Percentiles rank a stretch among this genome's conserved stretches.
Evolutionary conservation across 306 rosid species (phyloP).

Genomic region (Amphicarpaea edgeworthii): DNA sequence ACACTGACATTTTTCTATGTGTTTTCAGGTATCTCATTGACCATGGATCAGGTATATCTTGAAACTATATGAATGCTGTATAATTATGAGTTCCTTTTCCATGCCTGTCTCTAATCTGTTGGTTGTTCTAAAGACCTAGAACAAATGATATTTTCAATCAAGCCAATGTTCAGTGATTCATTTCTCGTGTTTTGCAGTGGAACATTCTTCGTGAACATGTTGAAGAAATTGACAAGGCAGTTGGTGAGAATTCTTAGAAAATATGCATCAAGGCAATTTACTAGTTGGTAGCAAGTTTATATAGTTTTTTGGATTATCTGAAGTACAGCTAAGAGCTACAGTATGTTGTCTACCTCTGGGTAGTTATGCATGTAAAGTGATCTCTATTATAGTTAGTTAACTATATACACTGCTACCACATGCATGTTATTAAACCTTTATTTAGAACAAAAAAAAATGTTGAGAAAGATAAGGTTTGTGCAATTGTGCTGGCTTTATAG

Average conservation of each 20-base stretch:
- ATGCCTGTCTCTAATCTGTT: not conserved
- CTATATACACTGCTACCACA: not conserved
- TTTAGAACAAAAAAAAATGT: not conserved
- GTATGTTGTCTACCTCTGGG: constrained; percentile 27
- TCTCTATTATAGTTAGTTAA: not conserved
- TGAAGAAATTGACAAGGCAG: constrained; percentile 79
- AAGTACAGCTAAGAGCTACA: constrained; percentile 15
- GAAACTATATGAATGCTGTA: not conserved
- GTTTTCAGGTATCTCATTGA: constrained; percentile 85
- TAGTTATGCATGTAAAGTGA: constrained; percentile 41
- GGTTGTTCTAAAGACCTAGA: constrained; percentile 1
- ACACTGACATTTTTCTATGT: constrained; percentile 45
- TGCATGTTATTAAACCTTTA: not conserved
- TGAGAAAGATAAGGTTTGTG: not conserved
- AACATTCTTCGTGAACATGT: constrained; percentile 69
- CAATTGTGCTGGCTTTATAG: too few species aligned
- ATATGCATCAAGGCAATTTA: constrained; percentile 27
- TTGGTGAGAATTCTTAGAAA: constrained; percentile 56
- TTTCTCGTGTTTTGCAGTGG: constrained; percentile 72
- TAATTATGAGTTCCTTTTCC: constrained; percentile 12
- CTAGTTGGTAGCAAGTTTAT: constrained; percentile 25
- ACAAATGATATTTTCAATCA: not conserved
- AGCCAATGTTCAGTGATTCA: constrained; percentile 8
- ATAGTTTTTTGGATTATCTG: constrained; percentile 26
- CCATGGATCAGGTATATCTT: constrained; percentile 82